These are phyloP conservation scores for Boletus patriciae DNA, from an alignment of 768 basidiomycete species.

Conservation along the genomic window DNA sequence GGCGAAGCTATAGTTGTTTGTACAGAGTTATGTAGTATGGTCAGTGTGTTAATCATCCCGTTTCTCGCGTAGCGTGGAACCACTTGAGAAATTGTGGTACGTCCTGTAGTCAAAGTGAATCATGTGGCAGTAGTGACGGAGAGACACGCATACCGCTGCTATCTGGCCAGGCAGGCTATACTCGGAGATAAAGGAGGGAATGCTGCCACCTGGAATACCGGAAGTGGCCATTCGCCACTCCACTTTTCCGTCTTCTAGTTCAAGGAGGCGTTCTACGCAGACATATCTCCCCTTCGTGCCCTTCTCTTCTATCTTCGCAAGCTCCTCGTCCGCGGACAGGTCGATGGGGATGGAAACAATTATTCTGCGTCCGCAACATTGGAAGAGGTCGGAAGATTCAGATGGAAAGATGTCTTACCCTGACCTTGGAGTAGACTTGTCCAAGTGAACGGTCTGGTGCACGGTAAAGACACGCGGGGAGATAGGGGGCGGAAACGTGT, in stretches of 20 bases:
- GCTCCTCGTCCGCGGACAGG: constrained; percentile 54
- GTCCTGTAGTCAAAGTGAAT: constrained; percentile 45
- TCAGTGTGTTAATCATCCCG: neutral
- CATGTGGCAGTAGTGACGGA: neutral
- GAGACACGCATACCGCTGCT: constrained; percentile 44
- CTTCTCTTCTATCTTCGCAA: constrained; percentile 60
- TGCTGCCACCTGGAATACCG: constrained; percentile 66
- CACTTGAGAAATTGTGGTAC: constrained; percentile 73
- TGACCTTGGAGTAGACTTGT: constrained; percentile 48
- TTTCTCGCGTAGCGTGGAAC: constrained; percentile 43
- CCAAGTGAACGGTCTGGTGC: constrained; percentile 59
- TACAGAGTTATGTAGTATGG: neutral
- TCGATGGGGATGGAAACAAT: constrained; percentile 70
- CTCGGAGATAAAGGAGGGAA: constrained; percentile 66
- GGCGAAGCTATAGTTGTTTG: neutral
- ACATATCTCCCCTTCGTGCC: constrained; percentile 68
- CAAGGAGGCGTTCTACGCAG: constrained; percentile 63
- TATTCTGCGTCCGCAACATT: constrained; percentile 19
- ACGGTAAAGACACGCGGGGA: constrained; percentile 77
- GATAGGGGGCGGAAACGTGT: constrained; percentile 68
- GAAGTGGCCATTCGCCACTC: constrained; percentile 85
- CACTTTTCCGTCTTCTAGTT: constrained; percentile 59
- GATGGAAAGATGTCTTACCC: constrained; percentile 47
- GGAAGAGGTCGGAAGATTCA: neutral
- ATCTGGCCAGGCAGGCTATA: constrained; percentile 61